Evolutionary conservation across 108 stramenopile genomes (phyloP).

Genomic region (Fragilaria radians): DNA sequence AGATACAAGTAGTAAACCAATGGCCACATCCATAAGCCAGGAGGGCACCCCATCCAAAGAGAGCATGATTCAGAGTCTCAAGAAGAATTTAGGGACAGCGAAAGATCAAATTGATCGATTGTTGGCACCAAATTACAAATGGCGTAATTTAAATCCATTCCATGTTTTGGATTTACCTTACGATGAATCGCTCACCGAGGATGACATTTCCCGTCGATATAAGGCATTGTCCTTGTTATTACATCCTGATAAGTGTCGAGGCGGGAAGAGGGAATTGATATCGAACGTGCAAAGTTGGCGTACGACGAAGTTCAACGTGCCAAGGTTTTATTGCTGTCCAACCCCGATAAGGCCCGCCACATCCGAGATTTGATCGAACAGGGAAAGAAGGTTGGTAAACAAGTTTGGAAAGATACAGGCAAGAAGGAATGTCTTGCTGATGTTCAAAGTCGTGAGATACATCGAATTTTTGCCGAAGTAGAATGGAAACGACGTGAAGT

Average conservation of each 20-base stretch:
- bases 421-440: conserved; percentile 24
- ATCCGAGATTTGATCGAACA: conserved; percentile 51
- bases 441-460: conserved; percentile 52
- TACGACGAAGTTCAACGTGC: conserved; percentile 80
- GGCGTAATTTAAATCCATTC: conserved; percentile 86
- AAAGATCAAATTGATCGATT: conserved; percentile 75
- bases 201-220: conserved; percentile 76
- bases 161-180: conserved; percentile 62
- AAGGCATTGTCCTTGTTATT: conserved; percentile 70
- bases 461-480: conserved; percentile 79
- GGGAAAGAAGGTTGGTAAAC: conserved; percentile 65
- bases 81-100: conserved; percentile 57
- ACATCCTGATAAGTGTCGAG: conserved; percentile 80
- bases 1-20: conserved; percentile 8
- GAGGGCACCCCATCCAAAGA: conserved; percentile 25
- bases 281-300: conserved; percentile 51
- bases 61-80: conserved; percentile 62
- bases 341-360: conserved; percentile 51
- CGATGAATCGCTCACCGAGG: conserved; percentile 41
- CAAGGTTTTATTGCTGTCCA: conserved; percentile 46
- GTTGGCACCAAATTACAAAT: conserved; percentile 67
- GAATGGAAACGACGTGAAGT: conserved; percentile 74
- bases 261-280: too few relatives aligned
- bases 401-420: conserved; percentile 29
- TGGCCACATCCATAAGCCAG: too few relatives aligned